Evolutionary conservation across 106 monocot genomes (phyloP).

Genomic region (Chionographis japonica): DNA sequence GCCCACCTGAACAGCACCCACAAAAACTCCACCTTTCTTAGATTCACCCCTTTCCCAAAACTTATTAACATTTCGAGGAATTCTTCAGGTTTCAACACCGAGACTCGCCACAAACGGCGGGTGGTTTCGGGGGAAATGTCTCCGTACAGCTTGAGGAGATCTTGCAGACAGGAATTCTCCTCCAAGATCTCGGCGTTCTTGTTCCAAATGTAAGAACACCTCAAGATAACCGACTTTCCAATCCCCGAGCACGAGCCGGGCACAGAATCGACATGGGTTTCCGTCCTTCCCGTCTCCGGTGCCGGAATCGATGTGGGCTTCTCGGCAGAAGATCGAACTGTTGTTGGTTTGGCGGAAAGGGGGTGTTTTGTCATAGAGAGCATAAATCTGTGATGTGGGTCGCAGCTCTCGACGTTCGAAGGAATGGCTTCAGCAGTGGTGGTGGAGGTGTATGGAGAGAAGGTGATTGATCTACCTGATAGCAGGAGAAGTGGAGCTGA

Average conservation of each 20-base stretch:
- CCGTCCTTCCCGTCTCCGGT: too few species aligned
- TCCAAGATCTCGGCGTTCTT: conserved; percentile 20
- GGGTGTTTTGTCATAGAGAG: too few species aligned
- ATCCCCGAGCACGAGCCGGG: conserved; percentile 16
- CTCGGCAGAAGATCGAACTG: too few species aligned
- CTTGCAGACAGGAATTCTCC: conserved; percentile 36
- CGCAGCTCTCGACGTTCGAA: too few species aligned
- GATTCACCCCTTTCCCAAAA: conserved; percentile 17
- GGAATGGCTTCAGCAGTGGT: too few species aligned
- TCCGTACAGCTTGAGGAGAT: conserved; percentile 37
- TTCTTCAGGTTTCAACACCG: conserved; percentile 43
- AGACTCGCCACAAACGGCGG: conserved; percentile 68
- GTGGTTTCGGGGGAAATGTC: conserved; percentile 51
- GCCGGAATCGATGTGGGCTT: too few species aligned
- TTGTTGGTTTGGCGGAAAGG: too few species aligned
- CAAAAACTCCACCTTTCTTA: conserved; percentile 39
- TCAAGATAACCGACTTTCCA: conserved; percentile 28
- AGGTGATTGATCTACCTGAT: too few species aligned
- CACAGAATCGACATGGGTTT: not conserved
- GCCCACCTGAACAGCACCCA: conserved; percentile 72
- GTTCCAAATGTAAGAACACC: conserved; percentile 36
- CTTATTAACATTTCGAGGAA: conserved; percentile 45
- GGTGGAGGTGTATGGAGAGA: too few species aligned
- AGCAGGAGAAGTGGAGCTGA: too few species aligned
- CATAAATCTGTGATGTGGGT: too few species aligned